Percentiles rank a stretch among this genome's conserved stretches.
Conservation (phyloP, 208 protist genomes). For the Leishmania guyanensis region DNA sequence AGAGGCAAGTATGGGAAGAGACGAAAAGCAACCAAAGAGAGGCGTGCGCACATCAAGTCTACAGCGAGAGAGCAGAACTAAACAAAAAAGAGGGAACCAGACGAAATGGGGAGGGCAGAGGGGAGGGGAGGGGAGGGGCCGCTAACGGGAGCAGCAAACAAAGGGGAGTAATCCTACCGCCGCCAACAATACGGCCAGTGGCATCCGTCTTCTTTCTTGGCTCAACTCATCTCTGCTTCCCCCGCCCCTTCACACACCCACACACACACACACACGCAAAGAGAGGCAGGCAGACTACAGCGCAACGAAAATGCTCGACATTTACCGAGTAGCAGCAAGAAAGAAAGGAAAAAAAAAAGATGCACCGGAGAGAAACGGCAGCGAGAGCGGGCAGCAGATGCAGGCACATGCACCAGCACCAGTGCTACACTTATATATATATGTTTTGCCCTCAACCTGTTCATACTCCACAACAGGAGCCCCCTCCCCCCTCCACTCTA, state of each 20-base stretch:
- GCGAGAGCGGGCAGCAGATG: background rate
- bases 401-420: no score
- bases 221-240: background rate
- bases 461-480: no score
- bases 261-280: background rate
- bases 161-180: background rate
- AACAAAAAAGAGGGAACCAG: background rate
- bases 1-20: background rate
- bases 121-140: background rate
- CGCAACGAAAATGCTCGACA: background rate
- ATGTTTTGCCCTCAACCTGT: background rate
- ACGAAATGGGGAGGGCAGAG: background rate
- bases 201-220: background rate
- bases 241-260: background rate
- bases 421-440: background rate
- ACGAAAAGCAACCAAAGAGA: background rate
- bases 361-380: background rate
- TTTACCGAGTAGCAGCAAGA: background rate
- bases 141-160: background rate
- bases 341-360: background rate
- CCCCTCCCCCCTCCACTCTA: no score
- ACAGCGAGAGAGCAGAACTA: background rate
- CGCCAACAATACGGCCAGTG: background rate
- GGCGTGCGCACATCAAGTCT: background rate
- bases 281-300: background rate